Percentiles rank a stretch among this genome's conserved stretches.
phyloP scores from a whole-genome alignment of 129 eudicot species.

The Logfia minima region DNA sequence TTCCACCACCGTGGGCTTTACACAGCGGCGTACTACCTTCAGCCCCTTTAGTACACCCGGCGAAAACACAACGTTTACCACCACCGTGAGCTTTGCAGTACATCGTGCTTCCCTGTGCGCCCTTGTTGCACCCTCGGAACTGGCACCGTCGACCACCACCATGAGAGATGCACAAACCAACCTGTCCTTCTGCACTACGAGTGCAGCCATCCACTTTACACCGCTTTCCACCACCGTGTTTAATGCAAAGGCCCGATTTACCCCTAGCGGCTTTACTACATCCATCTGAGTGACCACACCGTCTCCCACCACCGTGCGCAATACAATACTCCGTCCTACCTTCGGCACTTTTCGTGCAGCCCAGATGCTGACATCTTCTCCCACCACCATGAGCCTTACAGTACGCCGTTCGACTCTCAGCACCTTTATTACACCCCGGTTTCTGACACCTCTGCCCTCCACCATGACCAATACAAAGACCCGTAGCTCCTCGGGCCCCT shows the following conservation, averaged over 20 bases:
- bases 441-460: conserved; percentile 99
- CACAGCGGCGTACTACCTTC: conserved; percentile 97
- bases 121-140: conserved; percentile 62
- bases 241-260: conserved; percentile 89
- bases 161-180: conserved; percentile 92
- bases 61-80: conserved; percentile 87
- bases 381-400: conserved; percentile 99
- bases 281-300: conserved; percentile 66
- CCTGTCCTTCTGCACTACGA: conserved; percentile 91
- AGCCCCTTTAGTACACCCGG: conserved; percentile 93
- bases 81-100: conserved; percentile 99
- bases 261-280: conserved; percentile 96
- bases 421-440: conserved; percentile 91
- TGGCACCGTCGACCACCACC: conserved; percentile 97
- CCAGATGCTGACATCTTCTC: conserved; percentile 73
- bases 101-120: conserved; percentile 96
- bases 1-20: conserved; percentile 97
- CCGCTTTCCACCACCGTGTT: conserved; percentile 96
- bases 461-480: conserved; percentile 95
- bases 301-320: conserved; percentile 92
- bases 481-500: conserved; percentile 92
- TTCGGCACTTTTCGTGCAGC: conserved; percentile 96
- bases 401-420: conserved; percentile 90
- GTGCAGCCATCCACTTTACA: conserved; percentile 85
- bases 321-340: conserved; percentile 92